Evolutionary conservation across 352 stramenopile genomes (phyloP).

Genomic region (Blastocystis sp.): DNA sequence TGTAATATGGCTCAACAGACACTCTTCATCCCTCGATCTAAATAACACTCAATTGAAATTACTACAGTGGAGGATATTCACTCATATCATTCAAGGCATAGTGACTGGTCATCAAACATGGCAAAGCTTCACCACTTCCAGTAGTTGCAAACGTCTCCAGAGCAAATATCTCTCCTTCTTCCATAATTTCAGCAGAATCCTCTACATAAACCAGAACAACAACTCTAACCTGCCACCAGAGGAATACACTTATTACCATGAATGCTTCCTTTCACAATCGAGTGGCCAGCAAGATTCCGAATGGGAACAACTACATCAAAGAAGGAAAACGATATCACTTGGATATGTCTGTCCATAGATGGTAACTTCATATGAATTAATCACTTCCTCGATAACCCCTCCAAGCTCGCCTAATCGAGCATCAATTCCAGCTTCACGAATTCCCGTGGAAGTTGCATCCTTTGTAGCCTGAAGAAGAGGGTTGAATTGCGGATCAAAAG

Average conservation of each 20-base stretch:
- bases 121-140: slow-evolving; percentile 61
- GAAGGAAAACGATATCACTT: slow-evolving; percentile 67
- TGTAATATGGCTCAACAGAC: slow-evolving; percentile 90
- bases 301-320: slow-evolving; percentile 77
- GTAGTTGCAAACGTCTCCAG: slow-evolving; percentile 90
- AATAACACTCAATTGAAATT: slow-evolving; percentile 70
- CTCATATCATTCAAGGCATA: slow-evolving; percentile 20
- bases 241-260: slow-evolving; percentile 89
- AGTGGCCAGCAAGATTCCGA: slow-evolving; percentile 94
- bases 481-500: slow-evolving; percentile 88
- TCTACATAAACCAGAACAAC: not conserved
- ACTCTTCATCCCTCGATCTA: slow-evolving; percentile 75
- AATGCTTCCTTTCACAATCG: slow-evolving; percentile 81
- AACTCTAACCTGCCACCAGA: slow-evolving; percentile 80
- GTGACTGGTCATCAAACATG: not conserved
- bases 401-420: slow-evolving; percentile 87
- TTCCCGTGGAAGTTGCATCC: slow-evolving; percentile 83
- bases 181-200: slow-evolving; percentile 77
- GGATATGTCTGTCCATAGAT: slow-evolving; percentile 88
- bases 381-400: slow-evolving; percentile 87
- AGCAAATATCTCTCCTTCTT: slow-evolving; percentile 91
- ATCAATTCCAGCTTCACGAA: slow-evolving; percentile 84
- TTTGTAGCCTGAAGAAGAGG: slow-evolving; percentile 80
- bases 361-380: slow-evolving; percentile 92
- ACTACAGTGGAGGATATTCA: not conserved